phyloP scores from a whole-genome alignment of 805 yeast species.

The Ogataea angusta region DNA sequence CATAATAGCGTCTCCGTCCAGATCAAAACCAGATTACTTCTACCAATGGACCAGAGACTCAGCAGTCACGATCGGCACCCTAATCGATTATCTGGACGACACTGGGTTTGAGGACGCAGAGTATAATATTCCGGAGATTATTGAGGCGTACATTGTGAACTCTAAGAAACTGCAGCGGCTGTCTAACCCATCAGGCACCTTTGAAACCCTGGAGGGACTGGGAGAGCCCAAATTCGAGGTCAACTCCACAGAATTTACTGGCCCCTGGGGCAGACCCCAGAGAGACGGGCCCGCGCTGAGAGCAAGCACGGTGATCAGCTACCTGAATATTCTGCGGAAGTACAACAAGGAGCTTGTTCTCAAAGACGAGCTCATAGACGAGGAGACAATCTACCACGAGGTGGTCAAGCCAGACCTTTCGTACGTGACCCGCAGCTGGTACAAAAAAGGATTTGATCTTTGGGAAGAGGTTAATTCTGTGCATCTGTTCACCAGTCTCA shows the following conservation, averaged over 20 bases:
- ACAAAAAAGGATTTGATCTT: conserved; percentile 67
- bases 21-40: conserved; percentile 67
- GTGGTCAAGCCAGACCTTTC: conserved; percentile 67
- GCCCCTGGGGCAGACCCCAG: conserved; percentile 92
- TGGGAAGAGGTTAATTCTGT: conserved; percentile 85
- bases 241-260: conserved; percentile 59
- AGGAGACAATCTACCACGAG: conserved; percentile 41
- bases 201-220: conserved; percentile 51
- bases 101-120: conserved; percentile 23
- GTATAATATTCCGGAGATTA: conserved; percentile 18
- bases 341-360: conserved; percentile 26
- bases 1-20: conserved; percentile 84
- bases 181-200: conserved; percentile 66
- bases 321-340: conserved; percentile 42
- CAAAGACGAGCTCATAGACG: conserved; percentile 33
- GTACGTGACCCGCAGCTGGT: conserved; percentile 64
- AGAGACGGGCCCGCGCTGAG: conserved; percentile 92
- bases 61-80: conserved; percentile 70
- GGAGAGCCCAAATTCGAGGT: conserved; percentile 90
- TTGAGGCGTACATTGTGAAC: conserved; percentile 64
- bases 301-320: conserved; percentile 58
- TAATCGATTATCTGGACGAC: conserved; percentile 56
- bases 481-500: conserved; percentile 77
- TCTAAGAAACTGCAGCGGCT: conserved; percentile 59
- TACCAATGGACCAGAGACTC: conserved; percentile 91